These are phyloP conservation scores for Trametes meyenii DNA, from an alignment of 768 basidiomycete species.

Conservation along the genomic window DNA sequence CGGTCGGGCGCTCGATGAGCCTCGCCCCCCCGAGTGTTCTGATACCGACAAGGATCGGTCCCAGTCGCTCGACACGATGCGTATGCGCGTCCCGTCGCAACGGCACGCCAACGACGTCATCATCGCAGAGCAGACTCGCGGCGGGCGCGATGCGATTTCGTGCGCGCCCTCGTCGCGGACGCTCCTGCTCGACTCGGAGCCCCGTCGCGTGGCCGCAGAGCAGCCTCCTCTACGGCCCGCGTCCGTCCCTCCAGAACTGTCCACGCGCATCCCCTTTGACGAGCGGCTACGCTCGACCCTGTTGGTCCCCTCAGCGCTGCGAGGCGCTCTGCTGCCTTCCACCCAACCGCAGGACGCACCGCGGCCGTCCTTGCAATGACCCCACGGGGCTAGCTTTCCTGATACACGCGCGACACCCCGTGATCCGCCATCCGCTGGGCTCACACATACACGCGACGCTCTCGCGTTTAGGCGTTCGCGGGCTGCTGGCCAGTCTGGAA, in stretches of 20 bases:
- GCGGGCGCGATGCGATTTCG: not conserved
- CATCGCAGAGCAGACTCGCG: not conserved
- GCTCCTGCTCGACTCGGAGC: not conserved
- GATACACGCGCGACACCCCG: not conserved
- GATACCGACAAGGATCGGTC: not conserved
- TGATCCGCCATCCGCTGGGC: no score
- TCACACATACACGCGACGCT: slow-evolving; percentile 14
- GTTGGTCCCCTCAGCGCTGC: no score
- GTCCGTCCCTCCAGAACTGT: no score
- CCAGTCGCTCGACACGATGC: slow-evolving; percentile 4
- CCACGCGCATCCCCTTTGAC: no score
- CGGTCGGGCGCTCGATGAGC: no score
- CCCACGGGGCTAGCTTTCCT: not conserved
- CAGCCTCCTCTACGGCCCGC: no score
- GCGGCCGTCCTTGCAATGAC: no score
- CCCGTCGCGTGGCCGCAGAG: no score
- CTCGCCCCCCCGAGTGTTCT: no score
- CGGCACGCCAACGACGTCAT: slow-evolving; percentile 3
- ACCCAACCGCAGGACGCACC: no score
- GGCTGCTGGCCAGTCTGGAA: slow-evolving; percentile 2
- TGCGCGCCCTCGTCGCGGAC: slow-evolving; percentile 1
- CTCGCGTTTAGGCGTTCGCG: slow-evolving; percentile 2
- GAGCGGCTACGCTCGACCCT: no score
- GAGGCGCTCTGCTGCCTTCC: not conserved
- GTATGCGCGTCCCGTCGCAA: not conserved